Evolutionary conservation across 768 basidiomycete species (phyloP).

Genomic region (Kwoniella sp.): DNA sequence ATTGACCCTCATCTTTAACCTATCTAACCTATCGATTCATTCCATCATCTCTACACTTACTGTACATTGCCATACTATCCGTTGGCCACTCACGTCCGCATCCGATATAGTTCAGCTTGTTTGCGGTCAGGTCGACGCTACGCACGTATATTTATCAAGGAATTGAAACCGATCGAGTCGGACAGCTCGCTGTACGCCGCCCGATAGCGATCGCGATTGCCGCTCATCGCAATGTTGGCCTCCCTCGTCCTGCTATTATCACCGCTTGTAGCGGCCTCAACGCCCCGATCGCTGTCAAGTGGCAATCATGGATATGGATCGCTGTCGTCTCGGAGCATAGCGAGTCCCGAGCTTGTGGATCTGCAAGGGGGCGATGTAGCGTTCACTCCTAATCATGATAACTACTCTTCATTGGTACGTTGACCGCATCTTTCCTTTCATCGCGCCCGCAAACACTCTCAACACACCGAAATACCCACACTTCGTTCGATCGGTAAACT

Average conservation of each 20-base stretch:
- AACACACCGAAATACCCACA: too few relatives aligned
- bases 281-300: too few relatives aligned
- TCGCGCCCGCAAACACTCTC: too few relatives aligned
- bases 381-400: slow-evolving; percentile 6
- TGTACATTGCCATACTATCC: too few relatives aligned
- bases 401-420: slow-evolving; percentile 16
- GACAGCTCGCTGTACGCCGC: too few relatives aligned
- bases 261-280: slow-evolving; percentile 2
- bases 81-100: background rate
- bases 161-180: too few relatives aligned
- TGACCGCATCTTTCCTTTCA: background rate
- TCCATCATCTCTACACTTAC: too few relatives aligned
- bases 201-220: background rate
- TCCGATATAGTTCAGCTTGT: too few relatives aligned
- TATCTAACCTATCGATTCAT: background rate
- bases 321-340: slow-evolving; percentile 10
- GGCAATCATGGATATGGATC: slow-evolving; percentile 5
- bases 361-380: slow-evolving; percentile 11
- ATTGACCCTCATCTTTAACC: background rate
- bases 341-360: slow-evolving; percentile 6
- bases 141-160: too few relatives aligned
- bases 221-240: slow-evolving; percentile 6
- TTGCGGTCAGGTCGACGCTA: too few relatives aligned
- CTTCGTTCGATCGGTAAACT: too few relatives aligned
- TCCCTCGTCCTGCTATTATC: slow-evolving; percentile 1